phyloP scores from a whole-genome alignment of 116 monocot genomes.

The Phalaenopsis hybrid region DNA sequence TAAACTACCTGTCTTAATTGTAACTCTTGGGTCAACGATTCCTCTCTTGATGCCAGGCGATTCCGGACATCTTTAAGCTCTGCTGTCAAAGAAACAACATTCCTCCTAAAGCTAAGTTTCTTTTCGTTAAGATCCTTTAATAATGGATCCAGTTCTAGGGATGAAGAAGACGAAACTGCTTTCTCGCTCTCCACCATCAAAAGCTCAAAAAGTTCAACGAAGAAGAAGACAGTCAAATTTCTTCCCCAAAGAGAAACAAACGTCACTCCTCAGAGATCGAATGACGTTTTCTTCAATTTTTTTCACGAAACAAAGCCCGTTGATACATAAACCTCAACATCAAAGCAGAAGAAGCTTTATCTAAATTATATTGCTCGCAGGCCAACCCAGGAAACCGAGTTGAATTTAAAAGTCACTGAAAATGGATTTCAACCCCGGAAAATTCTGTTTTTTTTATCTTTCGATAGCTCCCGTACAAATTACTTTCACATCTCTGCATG shows the following conservation, averaged over 20 bases:
- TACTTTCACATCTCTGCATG: background rate
- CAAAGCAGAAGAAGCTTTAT: background rate
- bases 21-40: conserved; percentile 40
- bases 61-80: conserved; percentile 74
- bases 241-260: background rate
- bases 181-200: conserved; percentile 10
- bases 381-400: background rate
- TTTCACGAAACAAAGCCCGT: background rate
- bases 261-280: background rate
- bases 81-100: conserved; percentile 56
- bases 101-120: conserved; percentile 67
- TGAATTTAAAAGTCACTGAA: background rate
- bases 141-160: conserved; percentile 65
- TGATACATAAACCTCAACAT: background rate
- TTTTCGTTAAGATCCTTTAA: conserved; percentile 86
- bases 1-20: conserved; percentile 54
- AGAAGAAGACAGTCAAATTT: background rate
- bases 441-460: background rate
- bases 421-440: background rate
- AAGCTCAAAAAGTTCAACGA: background rate
- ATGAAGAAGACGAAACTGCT: conserved; percentile 15
- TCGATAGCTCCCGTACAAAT: background rate
- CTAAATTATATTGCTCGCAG: background rate
- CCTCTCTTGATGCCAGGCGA: conserved; percentile 50
- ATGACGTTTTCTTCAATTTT: background rate